phyloP scores from a whole-genome alignment of 2,329 filamentous ascomycete genomes.

The Madurella fahalii region DNA sequence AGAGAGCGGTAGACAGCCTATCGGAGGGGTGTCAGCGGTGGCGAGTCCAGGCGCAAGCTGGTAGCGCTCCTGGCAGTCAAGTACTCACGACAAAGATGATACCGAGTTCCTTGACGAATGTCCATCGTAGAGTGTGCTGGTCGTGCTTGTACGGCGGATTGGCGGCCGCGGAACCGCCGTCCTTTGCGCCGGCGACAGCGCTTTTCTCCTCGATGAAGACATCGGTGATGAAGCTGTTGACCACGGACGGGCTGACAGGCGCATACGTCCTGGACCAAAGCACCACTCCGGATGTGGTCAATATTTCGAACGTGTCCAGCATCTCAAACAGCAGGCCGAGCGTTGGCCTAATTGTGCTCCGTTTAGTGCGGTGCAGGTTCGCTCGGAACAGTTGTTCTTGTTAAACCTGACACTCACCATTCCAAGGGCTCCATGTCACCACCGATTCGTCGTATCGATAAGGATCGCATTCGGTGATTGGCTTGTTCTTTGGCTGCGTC shows the following conservation, averaged over 20 bases:
- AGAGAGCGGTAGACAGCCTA: slow-evolving; percentile 96
- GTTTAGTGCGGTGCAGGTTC: too few species aligned
- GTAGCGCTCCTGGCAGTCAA: background rate
- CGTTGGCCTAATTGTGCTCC: background rate
- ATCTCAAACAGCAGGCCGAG: slow-evolving; percentile 45
- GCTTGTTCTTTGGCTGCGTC: background rate
- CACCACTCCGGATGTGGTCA: slow-evolving; percentile 93
- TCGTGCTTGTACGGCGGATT: slow-evolving; percentile 83
- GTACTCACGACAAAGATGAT: slow-evolving; percentile 83
- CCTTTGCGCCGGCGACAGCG: slow-evolving; percentile 56
- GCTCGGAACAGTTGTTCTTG: too few species aligned
- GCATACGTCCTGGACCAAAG: slow-evolving; percentile 90
- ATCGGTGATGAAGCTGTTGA: slow-evolving; percentile 93
- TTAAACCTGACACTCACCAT: too few species aligned
- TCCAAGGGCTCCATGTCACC: background rate
- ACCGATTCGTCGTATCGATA: slow-evolving; percentile 8
- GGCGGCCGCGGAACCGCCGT: slow-evolving; percentile 53
- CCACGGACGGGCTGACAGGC: slow-evolving; percentile 71
- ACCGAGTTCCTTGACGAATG: slow-evolving; percentile 84
- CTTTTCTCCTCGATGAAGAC: slow-evolving; percentile 96
- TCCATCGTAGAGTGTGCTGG: slow-evolving; percentile 94
- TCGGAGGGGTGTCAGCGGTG: background rate
- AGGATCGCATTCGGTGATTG: slow-evolving; percentile 13
- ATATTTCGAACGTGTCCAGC: slow-evolving; percentile 94
- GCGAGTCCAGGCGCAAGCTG: background rate